Conservation (phyloP, 257 asterid species). For the Apocynum venetum region DNA sequence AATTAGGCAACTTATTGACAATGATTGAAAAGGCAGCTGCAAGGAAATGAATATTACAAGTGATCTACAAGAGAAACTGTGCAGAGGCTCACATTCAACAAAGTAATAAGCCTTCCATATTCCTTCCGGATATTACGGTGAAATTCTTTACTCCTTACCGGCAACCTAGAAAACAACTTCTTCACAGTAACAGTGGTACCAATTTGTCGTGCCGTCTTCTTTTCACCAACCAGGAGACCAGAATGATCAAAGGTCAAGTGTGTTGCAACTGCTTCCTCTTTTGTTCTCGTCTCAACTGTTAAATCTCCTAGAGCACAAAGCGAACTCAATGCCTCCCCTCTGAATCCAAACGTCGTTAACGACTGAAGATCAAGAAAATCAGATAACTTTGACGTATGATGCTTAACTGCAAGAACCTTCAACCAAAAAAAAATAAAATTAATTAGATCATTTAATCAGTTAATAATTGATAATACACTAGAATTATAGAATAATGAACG, state of each 20-base stretch:
- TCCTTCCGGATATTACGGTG: constrained; percentile 80
- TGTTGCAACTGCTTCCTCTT: constrained; percentile 75
- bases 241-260: constrained; percentile 72
- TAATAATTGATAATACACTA: neutral
- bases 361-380: constrained; percentile 85
- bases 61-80: neutral
- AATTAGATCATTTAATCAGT: neutral
- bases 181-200: constrained; percentile 91
- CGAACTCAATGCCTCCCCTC: constrained; percentile 99
- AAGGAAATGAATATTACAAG: neutral
- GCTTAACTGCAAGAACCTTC: constrained; percentile 82
- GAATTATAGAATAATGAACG: neutral
- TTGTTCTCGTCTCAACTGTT: constrained; percentile 81
- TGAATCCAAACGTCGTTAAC: constrained; percentile 79
- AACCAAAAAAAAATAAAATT: neutral
- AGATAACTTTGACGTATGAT: constrained; percentile 85
- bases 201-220: constrained; percentile 84
- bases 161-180: constrained; percentile 81
- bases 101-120: constrained; percentile 76
- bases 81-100: constrained; percentile 67
- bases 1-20: too few relatives aligned
- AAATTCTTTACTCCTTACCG: constrained; percentile 92
- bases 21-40: neutral
- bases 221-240: constrained; percentile 65
- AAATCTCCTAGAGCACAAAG: constrained; percentile 78